Evolutionary conservation across 225 moss, liverwort and hornwort genomes (phyloP).

Genomic region (Polytrichum formosum): DNA sequence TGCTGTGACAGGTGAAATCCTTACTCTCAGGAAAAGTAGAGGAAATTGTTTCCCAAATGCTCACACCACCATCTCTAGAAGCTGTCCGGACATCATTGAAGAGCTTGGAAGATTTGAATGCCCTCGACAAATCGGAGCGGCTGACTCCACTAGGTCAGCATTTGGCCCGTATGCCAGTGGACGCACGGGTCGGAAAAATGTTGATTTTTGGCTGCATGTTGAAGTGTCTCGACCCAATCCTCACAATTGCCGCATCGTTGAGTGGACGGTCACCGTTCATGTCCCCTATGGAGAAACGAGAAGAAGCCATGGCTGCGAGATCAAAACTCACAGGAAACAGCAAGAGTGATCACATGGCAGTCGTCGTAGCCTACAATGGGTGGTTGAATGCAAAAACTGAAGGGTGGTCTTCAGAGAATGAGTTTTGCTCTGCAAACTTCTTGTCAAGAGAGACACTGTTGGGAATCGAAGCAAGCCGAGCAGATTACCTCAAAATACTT

Average conservation of each 20-base stretch:
- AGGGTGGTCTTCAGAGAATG: conserved; percentile 56
- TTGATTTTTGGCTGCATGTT: conserved; percentile 82
- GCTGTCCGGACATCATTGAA: conserved; percentile 59
- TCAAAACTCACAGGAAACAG: conserved; percentile 54
- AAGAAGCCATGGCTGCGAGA: conserved; percentile 64
- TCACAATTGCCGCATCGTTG: conserved; percentile 69
- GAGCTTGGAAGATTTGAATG: conserved; percentile 72
- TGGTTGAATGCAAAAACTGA: conserved; percentile 58
- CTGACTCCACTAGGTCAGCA: conserved; percentile 79
- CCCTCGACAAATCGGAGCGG: conserved; percentile 52
- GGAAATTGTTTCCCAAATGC: conserved; percentile 52
- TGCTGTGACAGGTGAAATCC: conserved; percentile 57
- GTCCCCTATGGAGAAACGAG: conserved; percentile 63
- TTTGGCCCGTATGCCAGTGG: conserved; percentile 73
- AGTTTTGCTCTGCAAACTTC: conserved; percentile 50
- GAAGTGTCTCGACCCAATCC: conserved; percentile 68
- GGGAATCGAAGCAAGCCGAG: conserved; percentile 72
- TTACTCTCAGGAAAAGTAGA: conserved; percentile 57
- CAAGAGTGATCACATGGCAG: conserved; percentile 79
- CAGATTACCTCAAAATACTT: conserved; percentile 62
- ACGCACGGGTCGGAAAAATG: conserved; percentile 79
- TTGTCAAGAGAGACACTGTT: conserved; percentile 61
- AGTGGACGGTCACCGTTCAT: conserved; percentile 78
- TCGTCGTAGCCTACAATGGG: conserved; percentile 64
- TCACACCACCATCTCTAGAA: conserved; percentile 55